A percentile compares a stretch with the other conserved stretches of the same genome.
Evolutionary conservation across 1,284 basidiomycete species (phyloP).

Genomic region (Gymnopus androsaceus): DNA sequence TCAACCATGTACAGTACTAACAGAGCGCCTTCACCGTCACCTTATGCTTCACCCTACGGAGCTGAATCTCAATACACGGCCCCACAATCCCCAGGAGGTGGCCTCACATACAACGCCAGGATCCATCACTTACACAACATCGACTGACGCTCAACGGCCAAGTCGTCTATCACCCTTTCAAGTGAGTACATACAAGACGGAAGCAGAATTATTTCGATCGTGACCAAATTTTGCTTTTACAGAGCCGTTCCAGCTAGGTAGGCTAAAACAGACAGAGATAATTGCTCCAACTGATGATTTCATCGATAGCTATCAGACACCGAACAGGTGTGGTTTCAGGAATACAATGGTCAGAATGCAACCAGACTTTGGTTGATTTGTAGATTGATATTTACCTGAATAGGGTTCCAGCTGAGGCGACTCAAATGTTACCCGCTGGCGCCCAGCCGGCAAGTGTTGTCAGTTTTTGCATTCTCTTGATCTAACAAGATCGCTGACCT

Average conservation of each 20-base stretch:
- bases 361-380: neutral
- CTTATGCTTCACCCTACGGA: slow-evolving; percentile 14
- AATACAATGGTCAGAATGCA: slow-evolving; percentile 17
- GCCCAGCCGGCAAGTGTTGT: slow-evolving; percentile 61
- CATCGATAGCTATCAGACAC: slow-evolving; percentile 63
- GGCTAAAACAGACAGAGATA: slow-evolving; percentile 19
- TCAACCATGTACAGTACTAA: slow-evolving; percentile 32
- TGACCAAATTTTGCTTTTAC: slow-evolving; percentile 5
- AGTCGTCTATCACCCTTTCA: slow-evolving; percentile 69
- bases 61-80: neutral
- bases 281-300: slow-evolving; percentile 25
- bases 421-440: slow-evolving; percentile 55
- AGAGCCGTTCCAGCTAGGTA: slow-evolving; percentile 73
- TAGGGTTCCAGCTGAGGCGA: slow-evolving; percentile 73
- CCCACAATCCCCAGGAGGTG: slow-evolving; percentile 9
- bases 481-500: neutral
- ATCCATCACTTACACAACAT: slow-evolving; percentile 69
- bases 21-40: slow-evolving; percentile 22
- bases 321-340: slow-evolving; percentile 29
- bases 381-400: neutral
- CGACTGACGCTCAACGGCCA: slow-evolving; percentile 58
- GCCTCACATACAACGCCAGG: slow-evolving; percentile 47
- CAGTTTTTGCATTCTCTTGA: slow-evolving; percentile 22
- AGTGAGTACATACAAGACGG: slow-evolving; percentile 41
- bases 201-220: slow-evolving; percentile 3